Evolutionary conservation across 208 protist genomes (phyloP).

Genomic region (Trypanosomatidae sp.): DNA sequence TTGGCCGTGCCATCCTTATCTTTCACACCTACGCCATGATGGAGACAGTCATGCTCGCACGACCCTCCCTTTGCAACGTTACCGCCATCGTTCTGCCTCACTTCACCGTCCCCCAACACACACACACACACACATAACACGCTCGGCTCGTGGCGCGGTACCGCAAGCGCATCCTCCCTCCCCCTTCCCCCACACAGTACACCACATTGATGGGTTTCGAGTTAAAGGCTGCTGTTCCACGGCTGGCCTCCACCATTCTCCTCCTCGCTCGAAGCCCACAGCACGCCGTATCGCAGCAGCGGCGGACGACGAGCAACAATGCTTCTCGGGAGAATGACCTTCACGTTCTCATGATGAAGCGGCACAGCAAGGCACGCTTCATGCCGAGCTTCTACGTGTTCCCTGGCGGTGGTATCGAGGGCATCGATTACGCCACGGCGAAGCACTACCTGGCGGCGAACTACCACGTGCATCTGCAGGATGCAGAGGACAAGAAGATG

Average conservation of each 20-base stretch:
- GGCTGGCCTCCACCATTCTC: slow-evolving; percentile 46
- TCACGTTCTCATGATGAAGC: slow-evolving; percentile 58
- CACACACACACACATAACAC: neutral
- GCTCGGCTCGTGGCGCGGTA: neutral
- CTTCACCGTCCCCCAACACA: neutral
- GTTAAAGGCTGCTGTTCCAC: slow-evolving; percentile 22
- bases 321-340: slow-evolving; percentile 23
- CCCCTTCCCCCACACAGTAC: neutral
- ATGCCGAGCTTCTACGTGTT: slow-evolving; percentile 62
- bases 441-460: slow-evolving; percentile 1
- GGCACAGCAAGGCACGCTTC: slow-evolving; percentile 56
- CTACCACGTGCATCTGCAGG: neutral
- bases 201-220: slow-evolving; percentile 9
- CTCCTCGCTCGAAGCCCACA: slow-evolving; percentile 26
- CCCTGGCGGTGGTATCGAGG: slow-evolving; percentile 51
- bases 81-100: slow-evolving; percentile 3
- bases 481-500: neutral
- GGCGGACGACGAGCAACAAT: too few relatives aligned
- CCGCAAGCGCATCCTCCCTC: neutral
- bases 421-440: slow-evolving; percentile 26
- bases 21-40: neutral
- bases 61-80: neutral
- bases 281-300: neutral
- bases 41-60: neutral
- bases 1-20: neutral